These are phyloP conservation scores for Fereydounia khargensis DNA, from an alignment of 1,284 basidiomycete genomes.

Conservation along the genomic window DNA sequence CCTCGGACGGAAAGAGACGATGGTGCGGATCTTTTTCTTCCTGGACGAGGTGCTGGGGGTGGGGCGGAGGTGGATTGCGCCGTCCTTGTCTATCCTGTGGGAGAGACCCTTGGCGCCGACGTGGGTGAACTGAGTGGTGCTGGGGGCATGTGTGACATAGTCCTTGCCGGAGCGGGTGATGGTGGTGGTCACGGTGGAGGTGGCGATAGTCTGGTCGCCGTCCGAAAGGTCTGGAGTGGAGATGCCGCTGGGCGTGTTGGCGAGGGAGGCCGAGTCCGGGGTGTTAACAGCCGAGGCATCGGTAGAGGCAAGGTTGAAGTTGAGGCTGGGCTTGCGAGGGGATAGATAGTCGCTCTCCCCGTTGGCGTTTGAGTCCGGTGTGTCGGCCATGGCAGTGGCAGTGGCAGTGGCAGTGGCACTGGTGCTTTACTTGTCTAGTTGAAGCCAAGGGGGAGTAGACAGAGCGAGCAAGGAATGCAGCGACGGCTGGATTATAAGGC, in stretches of 20 bases:
- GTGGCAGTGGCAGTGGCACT: no score
- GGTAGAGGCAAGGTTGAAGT: no score
- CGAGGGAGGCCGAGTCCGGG: slow-evolving; percentile 4
- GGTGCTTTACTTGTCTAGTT: no score
- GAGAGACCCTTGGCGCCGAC: slow-evolving; percentile 34
- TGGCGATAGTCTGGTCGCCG: slow-evolving; percentile 18
- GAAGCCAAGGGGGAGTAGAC: no score
- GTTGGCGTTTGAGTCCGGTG: no score
- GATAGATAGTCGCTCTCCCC: no score
- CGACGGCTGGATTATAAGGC: no score
- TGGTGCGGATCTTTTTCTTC: slow-evolving; percentile 38
- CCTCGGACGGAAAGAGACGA: slow-evolving; percentile 43
- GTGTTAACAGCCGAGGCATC: slow-evolving; percentile 10
- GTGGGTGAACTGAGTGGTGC: slow-evolving; percentile 27
- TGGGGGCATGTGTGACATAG: slow-evolving; percentile 9
- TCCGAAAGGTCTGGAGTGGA: slow-evolving; percentile 18
- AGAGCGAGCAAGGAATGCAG: no score
- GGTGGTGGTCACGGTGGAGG: slow-evolving; percentile 34
- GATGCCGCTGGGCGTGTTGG: slow-evolving; percentile 1
- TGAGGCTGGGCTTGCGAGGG: no score
- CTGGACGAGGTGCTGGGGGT: slow-evolving; percentile 13
- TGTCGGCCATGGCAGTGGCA: no score
- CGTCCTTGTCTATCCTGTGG: slow-evolving; percentile 33
- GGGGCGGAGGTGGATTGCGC: slow-evolving; percentile 37
- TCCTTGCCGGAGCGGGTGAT: slow-evolving; percentile 17